phyloP scores from a whole-genome alignment of 768 basidiomycete species.

The Cystobasidium tubakii region DNA sequence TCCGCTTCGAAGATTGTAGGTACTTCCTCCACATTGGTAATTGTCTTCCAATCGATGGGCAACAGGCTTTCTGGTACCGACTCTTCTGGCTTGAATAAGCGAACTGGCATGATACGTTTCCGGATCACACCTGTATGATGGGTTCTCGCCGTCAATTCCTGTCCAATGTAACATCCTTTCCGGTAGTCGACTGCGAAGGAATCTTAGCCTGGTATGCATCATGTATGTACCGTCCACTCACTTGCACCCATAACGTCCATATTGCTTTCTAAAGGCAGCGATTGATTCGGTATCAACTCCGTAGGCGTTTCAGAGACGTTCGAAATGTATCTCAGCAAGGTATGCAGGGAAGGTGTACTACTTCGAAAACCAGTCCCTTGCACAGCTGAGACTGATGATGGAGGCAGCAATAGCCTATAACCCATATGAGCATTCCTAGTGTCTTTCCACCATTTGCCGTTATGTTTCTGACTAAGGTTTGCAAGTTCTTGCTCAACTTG shows the following conservation, averaged over 20 bases:
- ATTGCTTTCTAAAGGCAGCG: slow-evolving; percentile 91
- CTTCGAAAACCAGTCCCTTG: slow-evolving; percentile 24
- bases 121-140: slow-evolving; percentile 88
- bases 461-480: background rate
- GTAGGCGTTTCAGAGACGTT: slow-evolving; percentile 80
- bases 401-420: slow-evolving; percentile 26
- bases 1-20: slow-evolving; percentile 13
- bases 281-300: slow-evolving; percentile 69
- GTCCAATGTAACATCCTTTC: slow-evolving; percentile 97
- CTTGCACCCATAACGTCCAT: slow-evolving; percentile 89
- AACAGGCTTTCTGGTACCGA: slow-evolving; percentile 40
- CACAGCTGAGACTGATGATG: slow-evolving; percentile 10
- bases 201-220: slow-evolving; percentile 31
- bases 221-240: slow-evolving; percentile 52
- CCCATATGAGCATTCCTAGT: background rate
- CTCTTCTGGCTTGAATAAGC: slow-evolving; percentile 54
- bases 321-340: slow-evolving; percentile 67
- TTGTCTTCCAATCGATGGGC: slow-evolving; percentile 8
- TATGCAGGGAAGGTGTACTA: slow-evolving; percentile 52
- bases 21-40: background rate
- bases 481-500: slow-evolving; percentile 37
- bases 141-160: slow-evolving; percentile 92
- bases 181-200: slow-evolving; percentile 72
- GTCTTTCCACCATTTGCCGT: slow-evolving; percentile 33
- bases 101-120: slow-evolving; percentile 81